Base-by-base conservation (phyloP, 176 grass and related monocot species). In the Musa schizocarpa region DNA sequence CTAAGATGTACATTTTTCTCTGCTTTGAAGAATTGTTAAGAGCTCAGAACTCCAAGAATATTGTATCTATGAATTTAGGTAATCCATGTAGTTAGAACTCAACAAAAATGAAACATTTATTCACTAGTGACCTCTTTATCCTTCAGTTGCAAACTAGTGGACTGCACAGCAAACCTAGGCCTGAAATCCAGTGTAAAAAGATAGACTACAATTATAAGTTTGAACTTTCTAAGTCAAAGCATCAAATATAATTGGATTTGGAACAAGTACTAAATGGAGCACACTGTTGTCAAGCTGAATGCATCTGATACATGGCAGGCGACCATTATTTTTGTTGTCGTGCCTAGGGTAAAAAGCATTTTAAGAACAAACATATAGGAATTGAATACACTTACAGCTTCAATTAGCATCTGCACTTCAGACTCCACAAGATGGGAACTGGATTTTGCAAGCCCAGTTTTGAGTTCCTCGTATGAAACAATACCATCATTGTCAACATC, bases 391-490 rank as follows among this genome's bases (percentile, higher is more conserved):
- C 94, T 88, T 85, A 98, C 94, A 82, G 90, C 94, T 81, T 98
- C 94, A 78, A 98, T 98, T 78, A 98, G 94, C 90, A 93, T 93
- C 81, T 98, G 94, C 16, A 93, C 86, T 85, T 98, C 94, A 65
- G 94, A 89, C 65, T 93, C 94, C 2, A 82, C 94, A 70, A 98
- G 90, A 73, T 98, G 94, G 72, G 94, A 98, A 81, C 94, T 88
- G 68, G 93, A 90, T 88, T 91, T 98, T 82, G 88, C 77, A 62
- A 98, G 89, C 66, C 90, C 90, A 1, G 70, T 83, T 79, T 93
- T 98, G 13, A 98, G 73, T 84, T 98, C 94, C 72, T 93, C 94
- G 63, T 92, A 91, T 20, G 94, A 88, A 70, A 98, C 90, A 85
- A 91, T 91, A 1, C 94, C 94, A 85, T 98, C 90, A 80, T 93